Evolutionary conservation across 31 red algal species (phyloP), one percentile per base, ranked within the genome.

Genomic region (Bonnemaisonia californica): DNA sequence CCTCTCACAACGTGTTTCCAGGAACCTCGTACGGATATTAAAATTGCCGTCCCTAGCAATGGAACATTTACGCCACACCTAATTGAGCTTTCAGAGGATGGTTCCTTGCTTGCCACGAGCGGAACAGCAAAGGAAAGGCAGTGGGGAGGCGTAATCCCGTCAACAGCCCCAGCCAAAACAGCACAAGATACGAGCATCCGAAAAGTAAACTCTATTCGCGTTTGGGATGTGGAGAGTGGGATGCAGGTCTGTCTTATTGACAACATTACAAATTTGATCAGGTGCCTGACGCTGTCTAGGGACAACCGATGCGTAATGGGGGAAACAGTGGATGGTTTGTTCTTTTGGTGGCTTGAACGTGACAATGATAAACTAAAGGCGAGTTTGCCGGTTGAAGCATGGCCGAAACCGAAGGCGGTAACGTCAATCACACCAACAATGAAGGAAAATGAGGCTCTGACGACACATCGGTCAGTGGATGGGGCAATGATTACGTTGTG

Each of bases 1-100:
- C 79, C 79, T 32, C 79, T 82, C 30, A 82, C 79, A 27, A 62
- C 41, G 45, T 82, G 79, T 36, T 82, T 82, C 61, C 79, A 68
- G 66, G 62, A 82, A 2, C 79, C 79, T 21, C 63, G 79, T 24
- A 82, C 79, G 4, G 79, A 82, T 62, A 61, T 82, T 54, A 55
- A 47, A 33, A 26, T 82, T 32, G 79, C 79, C 40, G 79, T 82
- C 3, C 79, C 79, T 27, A 82, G 79, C 40, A 47, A 82, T 13
- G 79, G 79, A 55, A 82, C 66, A 24, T 71, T 82, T 40, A 56
- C 54, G 7, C 79, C 79, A 13, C 79, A 82, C 61, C 47, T 69
- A 40, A 51, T 82, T 60, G 79, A 57, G 28, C 41, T 82, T 34
- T 82, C 79, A 40, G 47, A 82, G n/a, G 79, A 82, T 24, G 79